These are phyloP conservation scores for Paramecium primaurelia DNA, from an alignment of 73 alveolate genomes.

Conservation along the genomic window DNA sequence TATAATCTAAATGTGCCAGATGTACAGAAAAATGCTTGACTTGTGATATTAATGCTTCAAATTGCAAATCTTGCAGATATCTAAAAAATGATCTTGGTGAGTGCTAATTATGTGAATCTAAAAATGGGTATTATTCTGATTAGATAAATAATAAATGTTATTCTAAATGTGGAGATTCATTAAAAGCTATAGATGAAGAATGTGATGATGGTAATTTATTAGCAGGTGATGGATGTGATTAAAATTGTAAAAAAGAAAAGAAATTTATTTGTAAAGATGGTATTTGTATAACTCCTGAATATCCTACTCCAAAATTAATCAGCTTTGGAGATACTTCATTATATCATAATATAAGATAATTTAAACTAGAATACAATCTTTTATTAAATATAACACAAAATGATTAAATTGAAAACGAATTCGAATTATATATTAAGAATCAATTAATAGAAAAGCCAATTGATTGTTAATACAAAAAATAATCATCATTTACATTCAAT, in stretches of 20 bases:
- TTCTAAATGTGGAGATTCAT: background rate
- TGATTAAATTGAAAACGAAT: background rate
- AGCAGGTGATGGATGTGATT: slow-evolving; percentile 36
- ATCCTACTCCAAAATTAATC: background rate
- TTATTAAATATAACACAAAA: background rate
- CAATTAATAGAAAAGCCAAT: background rate
- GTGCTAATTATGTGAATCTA: background rate
- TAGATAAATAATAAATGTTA: background rate
- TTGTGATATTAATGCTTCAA: background rate
- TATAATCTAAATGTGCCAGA: background rate
- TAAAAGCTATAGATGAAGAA: background rate
- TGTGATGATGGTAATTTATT: slow-evolving; percentile 45
- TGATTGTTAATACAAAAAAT: background rate
- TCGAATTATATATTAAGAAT: background rate
- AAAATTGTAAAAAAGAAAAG: slow-evolving; percentile 17
- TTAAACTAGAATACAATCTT: background rate
- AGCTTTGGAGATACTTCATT: background rate
- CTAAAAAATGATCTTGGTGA: background rate
- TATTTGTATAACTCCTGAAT: background rate
- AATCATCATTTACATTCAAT: background rate
- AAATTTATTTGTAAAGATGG: background rate
- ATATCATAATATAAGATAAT: background rate
- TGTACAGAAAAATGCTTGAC: background rate
- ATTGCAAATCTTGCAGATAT: background rate
- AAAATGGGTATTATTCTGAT: background rate